Percentiles rank a stretch among this genome's conserved stretches.
These are phyloP conservation scores for Salix arbutifolia DNA, from an alignment of 345 rosid species.

Conservation along the genomic window DNA sequence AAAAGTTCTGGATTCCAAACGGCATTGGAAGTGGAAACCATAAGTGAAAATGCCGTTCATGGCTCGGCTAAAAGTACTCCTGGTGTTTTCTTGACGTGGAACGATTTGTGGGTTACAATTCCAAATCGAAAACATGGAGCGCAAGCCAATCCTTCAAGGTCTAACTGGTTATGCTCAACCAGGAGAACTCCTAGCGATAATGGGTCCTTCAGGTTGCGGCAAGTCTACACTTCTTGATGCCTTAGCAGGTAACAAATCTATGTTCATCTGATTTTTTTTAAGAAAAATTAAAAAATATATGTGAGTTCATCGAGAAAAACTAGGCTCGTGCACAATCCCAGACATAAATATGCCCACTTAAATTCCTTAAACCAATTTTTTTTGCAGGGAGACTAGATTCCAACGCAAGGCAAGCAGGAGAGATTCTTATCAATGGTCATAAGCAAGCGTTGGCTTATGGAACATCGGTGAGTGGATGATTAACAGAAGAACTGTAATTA, in stretches of 20 bases:
- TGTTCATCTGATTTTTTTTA: no score
- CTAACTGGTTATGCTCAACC: constrained; percentile 29
- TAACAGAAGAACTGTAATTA: no score
- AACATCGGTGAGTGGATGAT: constrained; percentile 6
- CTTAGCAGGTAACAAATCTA: constrained; percentile 11
- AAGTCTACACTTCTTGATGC: constrained; percentile 29
- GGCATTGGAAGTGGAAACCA: no score
- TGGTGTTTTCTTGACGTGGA: constrained; percentile 24
- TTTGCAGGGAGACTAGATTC: constrained; percentile 20
- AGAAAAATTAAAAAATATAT: no score
- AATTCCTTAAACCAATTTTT: not conserved
- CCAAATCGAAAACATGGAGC: constrained; percentile 1
- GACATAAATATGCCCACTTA: no score
- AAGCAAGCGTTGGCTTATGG: constrained; percentile 17
- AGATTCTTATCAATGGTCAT: constrained; percentile 20
- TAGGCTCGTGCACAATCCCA: no score
- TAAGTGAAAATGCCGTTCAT: no score
- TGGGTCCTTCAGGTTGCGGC: constrained; percentile 30
- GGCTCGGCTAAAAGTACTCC: no score
- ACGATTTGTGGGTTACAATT: constrained; percentile 18
- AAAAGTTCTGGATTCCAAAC: no score
- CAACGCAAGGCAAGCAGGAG: constrained; percentile 8
- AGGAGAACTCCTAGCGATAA: constrained; percentile 23
- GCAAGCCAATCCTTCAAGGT: constrained; percentile 13
- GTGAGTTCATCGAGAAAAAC: no score